phyloP scores from a whole-genome alignment of 192 early-diverging fungal genomes.

The Entomortierella lignicola region DNA sequence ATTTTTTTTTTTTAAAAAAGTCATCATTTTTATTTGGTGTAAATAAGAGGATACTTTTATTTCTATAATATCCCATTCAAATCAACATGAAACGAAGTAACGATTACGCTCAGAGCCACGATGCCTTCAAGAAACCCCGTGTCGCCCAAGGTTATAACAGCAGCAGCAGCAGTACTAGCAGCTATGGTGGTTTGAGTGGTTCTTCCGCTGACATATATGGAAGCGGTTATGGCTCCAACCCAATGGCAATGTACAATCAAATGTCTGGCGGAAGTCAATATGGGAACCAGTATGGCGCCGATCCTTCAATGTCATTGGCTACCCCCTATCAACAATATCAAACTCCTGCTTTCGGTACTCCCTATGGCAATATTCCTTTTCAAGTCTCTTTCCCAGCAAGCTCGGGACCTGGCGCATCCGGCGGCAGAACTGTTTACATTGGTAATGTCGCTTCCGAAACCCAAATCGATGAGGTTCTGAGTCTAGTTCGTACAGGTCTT shows the following conservation, averaged over 20 bases:
- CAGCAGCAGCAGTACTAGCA: constrained; percentile 29
- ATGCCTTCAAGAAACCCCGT: constrained; percentile 69
- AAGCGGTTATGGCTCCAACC: constrained; percentile 35
- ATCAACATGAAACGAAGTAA: constrained; percentile 68
- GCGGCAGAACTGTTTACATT: constrained; percentile 76
- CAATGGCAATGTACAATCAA: constrained; percentile 60
- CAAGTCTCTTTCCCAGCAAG: constrained; percentile 40
- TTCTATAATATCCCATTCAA: neutral
- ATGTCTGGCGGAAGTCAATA: constrained; percentile 40
- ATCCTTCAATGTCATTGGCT: constrained; percentile 27
- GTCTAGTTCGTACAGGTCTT: constrained; percentile 75
- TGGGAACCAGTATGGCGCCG: constrained; percentile 28
- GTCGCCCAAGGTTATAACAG: constrained; percentile 61
- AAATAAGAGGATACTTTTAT: neutral
- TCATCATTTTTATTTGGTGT: neutral
- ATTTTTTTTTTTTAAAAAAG: neutral
- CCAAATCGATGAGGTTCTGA: constrained; percentile 74
- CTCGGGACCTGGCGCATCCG: neutral
- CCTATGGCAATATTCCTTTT: constrained; percentile 25
- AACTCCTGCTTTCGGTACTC: constrained; percentile 23
- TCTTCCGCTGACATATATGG: constrained; percentile 45
- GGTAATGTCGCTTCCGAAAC: constrained; percentile 77
- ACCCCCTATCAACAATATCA: constrained; percentile 48
- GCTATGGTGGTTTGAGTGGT: constrained; percentile 17
- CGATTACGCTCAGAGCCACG: constrained; percentile 66